Base-by-base conservation (phyloP, 1,139 yeast species). In the Suhomyces yuchorum region DNA sequence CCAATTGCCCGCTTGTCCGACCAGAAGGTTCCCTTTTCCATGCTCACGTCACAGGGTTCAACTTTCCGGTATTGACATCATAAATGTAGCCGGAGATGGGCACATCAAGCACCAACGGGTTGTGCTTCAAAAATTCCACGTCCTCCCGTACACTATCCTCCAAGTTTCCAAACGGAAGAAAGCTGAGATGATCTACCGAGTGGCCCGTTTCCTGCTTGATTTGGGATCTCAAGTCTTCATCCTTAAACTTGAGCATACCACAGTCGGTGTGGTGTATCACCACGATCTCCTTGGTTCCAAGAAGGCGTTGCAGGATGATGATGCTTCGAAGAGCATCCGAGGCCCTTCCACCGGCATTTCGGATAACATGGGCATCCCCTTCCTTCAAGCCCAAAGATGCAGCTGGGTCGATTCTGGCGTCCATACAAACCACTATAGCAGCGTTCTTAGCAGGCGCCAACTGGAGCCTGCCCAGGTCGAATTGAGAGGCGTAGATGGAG, bases 271-370 rank as follows among this genome's bases (percentile, higher is more conserved):
- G 76, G 53, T 74, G 78, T 42, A 73, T 54, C 19, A 73, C 62
- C 7, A 73, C 66, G 30, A 72, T 66, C 52, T 73, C 78, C 43
- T 63, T 56, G 5, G 78, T 73, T 8, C 74, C 75, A 48, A 66
- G 61, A 35, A 66, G 53, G 37, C 60, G 50, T 49, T 68, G 71
- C 11, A 77, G 72, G 44, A 73, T 73, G 14, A 73, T 66, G 17
- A 73, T 52, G 51, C 73, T 67, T 33, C 78, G 56, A 40, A 73
- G 58, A 4, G 75, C 76, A 53, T 73, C 78, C 34, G 61, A 48
- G 2, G 76, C 69, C 46, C 78, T 58, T 3, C 78, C 78, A 17
- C 78, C 78, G 8, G 78, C 78, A 53, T 73, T 73, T 52, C 78
- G 62, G 32, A 73, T 71, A 11, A 73, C 75, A 56, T 73, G 78